Percentiles rank a stretch among this genome's conserved stretches.
phyloP scores from a whole-genome alignment of 2,329 filamentous ascomycete genomes.

The Xylaria sp. region DNA sequence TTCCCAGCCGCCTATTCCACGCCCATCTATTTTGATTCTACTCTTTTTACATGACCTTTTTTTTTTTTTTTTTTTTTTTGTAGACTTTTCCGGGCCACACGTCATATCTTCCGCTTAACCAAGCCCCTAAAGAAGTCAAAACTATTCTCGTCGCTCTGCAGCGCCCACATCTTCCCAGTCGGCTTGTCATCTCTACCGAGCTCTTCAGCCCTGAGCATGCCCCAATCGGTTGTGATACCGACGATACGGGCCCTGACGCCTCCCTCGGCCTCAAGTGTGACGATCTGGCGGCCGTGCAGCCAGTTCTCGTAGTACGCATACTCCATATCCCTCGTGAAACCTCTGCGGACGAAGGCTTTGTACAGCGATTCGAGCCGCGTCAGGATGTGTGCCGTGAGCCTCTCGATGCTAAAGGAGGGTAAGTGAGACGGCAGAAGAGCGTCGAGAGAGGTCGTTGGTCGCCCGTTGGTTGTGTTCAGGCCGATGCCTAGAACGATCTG shows the following conservation, averaged over 20 bases:
- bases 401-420: slow-evolving; percentile 76
- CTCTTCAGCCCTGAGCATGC: slow-evolving; percentile 86
- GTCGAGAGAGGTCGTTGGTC: slow-evolving; percentile 88
- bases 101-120: slow-evolving; percentile 76
- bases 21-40: not conserved
- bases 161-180: slow-evolving; percentile 81
- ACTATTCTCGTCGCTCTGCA: slow-evolving; percentile 97
- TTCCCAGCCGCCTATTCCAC: not conserved
- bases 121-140: slow-evolving; percentile 97
- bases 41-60: not conserved
- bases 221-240: slow-evolving; percentile 93
- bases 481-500: slow-evolving; percentile 88
- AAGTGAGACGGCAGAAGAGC: slow-evolving; percentile 69
- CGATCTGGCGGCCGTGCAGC: slow-evolving; percentile 80
- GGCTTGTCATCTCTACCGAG: slow-evolving; percentile 75
- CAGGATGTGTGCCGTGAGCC: slow-evolving; percentile 82
- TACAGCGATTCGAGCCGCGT: slow-evolving; percentile 83
- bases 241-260: slow-evolving; percentile 80
- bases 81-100: not conserved
- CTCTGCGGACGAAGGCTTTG: slow-evolving; percentile 75
- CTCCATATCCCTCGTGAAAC: slow-evolving; percentile 80
- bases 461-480: slow-evolving; percentile 84
- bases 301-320: slow-evolving; percentile 82
- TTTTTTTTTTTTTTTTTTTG: not conserved
- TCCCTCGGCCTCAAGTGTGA: slow-evolving; percentile 82